Base-by-base conservation (phyloP, 768 basidiomycete genomes). In the Naganishia randhawae region DNA sequence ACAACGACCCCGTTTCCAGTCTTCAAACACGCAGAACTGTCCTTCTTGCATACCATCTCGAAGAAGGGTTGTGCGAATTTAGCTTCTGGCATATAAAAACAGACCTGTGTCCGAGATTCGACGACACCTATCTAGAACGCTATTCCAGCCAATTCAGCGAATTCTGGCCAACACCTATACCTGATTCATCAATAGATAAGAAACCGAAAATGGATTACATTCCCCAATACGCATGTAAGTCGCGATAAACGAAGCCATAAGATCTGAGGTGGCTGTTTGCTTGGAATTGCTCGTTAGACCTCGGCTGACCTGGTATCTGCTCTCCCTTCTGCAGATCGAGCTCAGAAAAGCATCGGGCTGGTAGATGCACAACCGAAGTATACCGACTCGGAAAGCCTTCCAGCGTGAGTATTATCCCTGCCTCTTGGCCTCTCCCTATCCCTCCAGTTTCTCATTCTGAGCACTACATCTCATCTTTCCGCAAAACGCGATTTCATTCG, bases 301-400 rank as follows among this genome's bases (percentile, higher is more conserved):
- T 13, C 16, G 41, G 29, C 57, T 41, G 16, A 37, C 25, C 17
- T 35, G 37, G 37, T 42, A 13, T 39, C 8, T 39, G 22, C 2
- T 19, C 39, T 37, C 37, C 16, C 11, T 9, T 39, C n/a, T 22
- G n/a, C 54, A 68, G 52, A 51, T 31, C 91, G 95, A 80, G 91
- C 94, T 50, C 94, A 96, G 85, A 98, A 96, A 86, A 84, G 86
- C 69, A 83, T 95, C 64, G 91, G 91, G 73, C 86, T 97, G 74
- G 86, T 93, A 76, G 85, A 87, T 70, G 91, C 90, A 57, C 84
- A 88, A 11, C 92, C 95, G 54, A 83, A 85, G 75, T 97, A 92
- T 78, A 75, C 81, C 29, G 35, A 31, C 19, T 35, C 22, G 25
- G 37, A 41, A n/a, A 55, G 25, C 35, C 31, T 61, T 19, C 37